Evolutionary conservation across 306 rosid species (phyloP).

Genomic region (Crotalaria pallida): DNA sequence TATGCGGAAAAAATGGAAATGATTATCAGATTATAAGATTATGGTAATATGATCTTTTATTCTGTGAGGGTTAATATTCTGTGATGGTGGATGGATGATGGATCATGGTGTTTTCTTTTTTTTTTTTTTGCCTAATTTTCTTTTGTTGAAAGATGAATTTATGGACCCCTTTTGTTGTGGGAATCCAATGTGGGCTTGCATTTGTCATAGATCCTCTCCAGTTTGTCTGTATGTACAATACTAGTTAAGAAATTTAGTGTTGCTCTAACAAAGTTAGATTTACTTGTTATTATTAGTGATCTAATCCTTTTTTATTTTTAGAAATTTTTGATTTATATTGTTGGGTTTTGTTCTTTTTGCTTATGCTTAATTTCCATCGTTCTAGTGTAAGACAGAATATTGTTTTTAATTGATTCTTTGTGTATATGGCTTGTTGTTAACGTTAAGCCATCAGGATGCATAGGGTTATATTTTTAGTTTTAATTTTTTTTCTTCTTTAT

Average conservation of each 20-base stretch:
- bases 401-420: not conserved
- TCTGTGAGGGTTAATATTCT: slow-evolving; percentile 31
- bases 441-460: not conserved
- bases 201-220: not conserved
- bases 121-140: not conserved
- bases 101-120: not conserved
- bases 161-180: slow-evolving; percentile 8
- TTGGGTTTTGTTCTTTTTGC: not conserved
- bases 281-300: not conserved
- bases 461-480: not conserved
- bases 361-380: not conserved
- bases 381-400: not conserved
- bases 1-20: slow-evolving; percentile 17
- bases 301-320: not conserved
- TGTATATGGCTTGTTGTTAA: not conserved
- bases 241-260: slow-evolving; percentile 12
- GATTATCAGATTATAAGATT: slow-evolving; percentile 42
- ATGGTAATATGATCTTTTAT: slow-evolving; percentile 44
- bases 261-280: slow-evolving; percentile 4
- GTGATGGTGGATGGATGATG: not conserved
- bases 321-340: not conserved
- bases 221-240: not conserved
- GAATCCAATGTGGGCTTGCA: slow-evolving; percentile 12
- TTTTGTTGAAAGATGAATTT: not conserved
- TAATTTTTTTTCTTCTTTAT: not conserved